phyloP scores from a whole-genome alignment of 2,329 filamentous ascomycete genomes.

The Exophiala spinifera region DNA sequence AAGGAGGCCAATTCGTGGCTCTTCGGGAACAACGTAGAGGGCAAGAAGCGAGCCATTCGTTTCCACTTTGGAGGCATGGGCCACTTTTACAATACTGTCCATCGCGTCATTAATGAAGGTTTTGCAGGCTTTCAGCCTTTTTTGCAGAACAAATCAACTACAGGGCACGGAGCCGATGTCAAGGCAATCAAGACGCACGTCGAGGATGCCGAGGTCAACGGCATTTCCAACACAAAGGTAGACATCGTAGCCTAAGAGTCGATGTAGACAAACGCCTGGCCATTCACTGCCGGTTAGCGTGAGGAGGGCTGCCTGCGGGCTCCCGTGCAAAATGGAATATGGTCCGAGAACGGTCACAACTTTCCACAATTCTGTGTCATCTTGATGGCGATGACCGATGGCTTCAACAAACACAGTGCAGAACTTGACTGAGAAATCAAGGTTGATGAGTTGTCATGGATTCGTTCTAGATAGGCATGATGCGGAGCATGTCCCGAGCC shows the following conservation, averaged over 20 bases:
- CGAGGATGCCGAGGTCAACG: conserved; percentile 5
- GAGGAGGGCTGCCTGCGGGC: neutral
- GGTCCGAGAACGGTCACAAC: conserved; percentile 3
- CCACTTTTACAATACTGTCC: conserved; percentile 4
- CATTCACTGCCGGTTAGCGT: neutral
- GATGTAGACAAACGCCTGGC: neutral
- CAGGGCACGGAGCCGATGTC: conserved; percentile 3
- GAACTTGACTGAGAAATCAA: neutral
- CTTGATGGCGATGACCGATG: conserved; percentile 1
- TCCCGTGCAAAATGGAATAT: neutral
- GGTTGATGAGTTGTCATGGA: neutral
- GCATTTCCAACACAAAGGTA: conserved; percentile 4
- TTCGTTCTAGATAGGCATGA: conserved; percentile 5
- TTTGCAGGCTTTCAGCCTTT: conserved; percentile 4
- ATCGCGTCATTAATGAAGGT: conserved; percentile 2
- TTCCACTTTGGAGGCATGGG: conserved; percentile 11
- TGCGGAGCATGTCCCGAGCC: neutral
- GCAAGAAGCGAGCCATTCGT: conserved; percentile 8
- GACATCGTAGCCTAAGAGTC: conserved; percentile 3
- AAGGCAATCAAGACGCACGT: conserved; percentile 6
- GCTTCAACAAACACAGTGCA: conserved; percentile 1
- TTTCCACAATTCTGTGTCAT: conserved; percentile 6
- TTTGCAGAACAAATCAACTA: conserved; percentile 3
- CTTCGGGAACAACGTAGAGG: conserved; percentile 11
- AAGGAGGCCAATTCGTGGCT: conserved; percentile 11